phyloP scores from a whole-genome alignment of 2,329 filamentous ascomycete species.

The Aschersonia sp. region DNA sequence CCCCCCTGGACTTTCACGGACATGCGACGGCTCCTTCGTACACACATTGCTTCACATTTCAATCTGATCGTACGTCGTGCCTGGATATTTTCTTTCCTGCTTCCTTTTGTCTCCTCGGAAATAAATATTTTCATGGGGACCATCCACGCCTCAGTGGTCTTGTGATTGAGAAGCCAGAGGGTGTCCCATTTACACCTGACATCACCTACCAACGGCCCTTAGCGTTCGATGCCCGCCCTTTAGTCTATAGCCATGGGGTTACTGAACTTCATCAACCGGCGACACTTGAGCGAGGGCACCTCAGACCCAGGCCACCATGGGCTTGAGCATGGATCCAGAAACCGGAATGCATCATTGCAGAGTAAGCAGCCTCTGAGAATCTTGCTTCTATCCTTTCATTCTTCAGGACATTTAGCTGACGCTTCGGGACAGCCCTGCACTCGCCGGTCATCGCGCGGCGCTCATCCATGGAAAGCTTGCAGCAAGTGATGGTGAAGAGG shows the following conservation, averaged over 20 bases:
- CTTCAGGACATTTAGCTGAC: no score
- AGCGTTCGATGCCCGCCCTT: conserved; percentile 1
- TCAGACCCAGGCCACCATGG: neutral
- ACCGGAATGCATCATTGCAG: neutral
- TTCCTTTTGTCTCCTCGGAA: neutral
- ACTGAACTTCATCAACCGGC: conserved; percentile 1
- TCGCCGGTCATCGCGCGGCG: no score
- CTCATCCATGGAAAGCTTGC: neutral
- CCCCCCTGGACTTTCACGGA: neutral
- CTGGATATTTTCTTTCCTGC: neutral
- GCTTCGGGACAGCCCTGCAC: neutral
- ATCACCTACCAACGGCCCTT: neutral
- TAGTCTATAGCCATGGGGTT: conserved; percentile 2
- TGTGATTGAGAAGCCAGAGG: neutral
- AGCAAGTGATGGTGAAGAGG: neutral
- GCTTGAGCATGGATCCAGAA: neutral
- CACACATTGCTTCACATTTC: neutral
- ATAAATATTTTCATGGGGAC: neutral
- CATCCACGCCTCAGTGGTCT: neutral
- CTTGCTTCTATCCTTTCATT: no score
- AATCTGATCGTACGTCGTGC: neutral
- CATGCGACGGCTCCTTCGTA: neutral
- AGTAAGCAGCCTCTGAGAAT: neutral
- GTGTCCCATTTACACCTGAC: neutral
- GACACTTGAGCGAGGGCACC: neutral